Evolutionary conservation across 2,329 filamentous ascomycete genomes (phyloP).

Genomic region (Aspergillus fructus): DNA sequence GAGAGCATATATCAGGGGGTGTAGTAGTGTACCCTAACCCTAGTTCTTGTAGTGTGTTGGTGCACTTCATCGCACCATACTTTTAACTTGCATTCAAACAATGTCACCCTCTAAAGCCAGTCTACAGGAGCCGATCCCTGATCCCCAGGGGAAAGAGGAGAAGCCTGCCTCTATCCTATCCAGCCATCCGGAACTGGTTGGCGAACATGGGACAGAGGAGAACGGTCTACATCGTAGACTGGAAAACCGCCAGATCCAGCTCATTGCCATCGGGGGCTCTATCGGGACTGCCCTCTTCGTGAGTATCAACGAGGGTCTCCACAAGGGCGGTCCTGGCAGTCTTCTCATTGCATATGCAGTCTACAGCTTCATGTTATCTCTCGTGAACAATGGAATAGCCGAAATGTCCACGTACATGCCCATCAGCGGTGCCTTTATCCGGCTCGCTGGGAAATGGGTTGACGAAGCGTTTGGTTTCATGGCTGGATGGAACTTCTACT

Average conservation of each 20-base stretch:
- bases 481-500: constrained; percentile 50
- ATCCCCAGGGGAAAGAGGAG: no score
- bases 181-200: no score
- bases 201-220: no score
- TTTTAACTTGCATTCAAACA: no score
- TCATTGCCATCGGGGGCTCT: neutral
- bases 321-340: neutral
- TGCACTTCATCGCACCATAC: no score
- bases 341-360: neutral
- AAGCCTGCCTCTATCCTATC: no score
- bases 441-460: constrained; percentile 45
- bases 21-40: no score
- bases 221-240: neutral
- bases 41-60: no score
- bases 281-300: neutral
- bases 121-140: no score
- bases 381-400: neutral
- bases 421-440: constrained; percentile 30
- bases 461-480: constrained; percentile 47
- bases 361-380: neutral
- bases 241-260: neutral
- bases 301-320: neutral
- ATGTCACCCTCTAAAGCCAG: no score
- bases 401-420: neutral
- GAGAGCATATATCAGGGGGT: no score